Evolutionary conservation across 768 basidiomycete species (phyloP).

Genomic region (Dioszegia hungarica): DNA sequence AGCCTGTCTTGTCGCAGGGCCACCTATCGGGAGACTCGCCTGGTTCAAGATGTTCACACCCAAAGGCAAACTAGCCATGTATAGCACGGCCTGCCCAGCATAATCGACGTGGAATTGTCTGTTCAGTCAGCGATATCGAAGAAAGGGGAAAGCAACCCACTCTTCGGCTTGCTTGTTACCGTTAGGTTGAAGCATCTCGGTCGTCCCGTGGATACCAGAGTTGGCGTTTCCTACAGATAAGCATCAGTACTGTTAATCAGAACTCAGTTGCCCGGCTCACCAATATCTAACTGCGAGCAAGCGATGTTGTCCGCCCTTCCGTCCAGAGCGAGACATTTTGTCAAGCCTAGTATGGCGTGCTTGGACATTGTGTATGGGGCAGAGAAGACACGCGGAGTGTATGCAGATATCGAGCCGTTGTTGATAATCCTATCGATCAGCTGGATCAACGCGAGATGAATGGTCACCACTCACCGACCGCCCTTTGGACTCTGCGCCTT

Average conservation of each 20-base stretch:
- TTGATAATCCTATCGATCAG: constrained; percentile 63
- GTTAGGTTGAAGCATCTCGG: constrained; percentile 7
- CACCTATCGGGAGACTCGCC: constrained; percentile 55
- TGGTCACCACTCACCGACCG: constrained; percentile 49
- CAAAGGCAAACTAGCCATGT: constrained; percentile 65
- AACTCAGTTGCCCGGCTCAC: constrained; percentile 46
- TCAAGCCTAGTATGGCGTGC: constrained; percentile 70
- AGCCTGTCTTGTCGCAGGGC: too few species aligned
- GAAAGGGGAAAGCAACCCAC: constrained; percentile 3
- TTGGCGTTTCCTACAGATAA: neutral
- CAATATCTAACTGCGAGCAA: constrained; percentile 75
- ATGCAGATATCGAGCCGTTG: constrained; percentile 56
- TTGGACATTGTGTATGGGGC: constrained; percentile 67
- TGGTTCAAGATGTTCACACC: constrained; percentile 65
- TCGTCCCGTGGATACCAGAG: neutral
- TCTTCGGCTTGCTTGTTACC: neutral
- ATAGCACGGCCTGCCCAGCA: constrained; percentile 65
- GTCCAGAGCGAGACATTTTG: constrained; percentile 71
- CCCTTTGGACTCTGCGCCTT: constrained; percentile 66
- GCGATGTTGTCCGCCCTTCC: constrained; percentile 67
- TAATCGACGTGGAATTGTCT: constrained; percentile 53
- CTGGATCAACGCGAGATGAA: neutral
- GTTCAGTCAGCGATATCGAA: neutral
- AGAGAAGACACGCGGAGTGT: constrained; percentile 36
- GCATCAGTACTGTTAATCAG: constrained; percentile 44